Conservation (phyloP, 1,139 yeast genomes). For the Taphrina wiesneri region DNA sequence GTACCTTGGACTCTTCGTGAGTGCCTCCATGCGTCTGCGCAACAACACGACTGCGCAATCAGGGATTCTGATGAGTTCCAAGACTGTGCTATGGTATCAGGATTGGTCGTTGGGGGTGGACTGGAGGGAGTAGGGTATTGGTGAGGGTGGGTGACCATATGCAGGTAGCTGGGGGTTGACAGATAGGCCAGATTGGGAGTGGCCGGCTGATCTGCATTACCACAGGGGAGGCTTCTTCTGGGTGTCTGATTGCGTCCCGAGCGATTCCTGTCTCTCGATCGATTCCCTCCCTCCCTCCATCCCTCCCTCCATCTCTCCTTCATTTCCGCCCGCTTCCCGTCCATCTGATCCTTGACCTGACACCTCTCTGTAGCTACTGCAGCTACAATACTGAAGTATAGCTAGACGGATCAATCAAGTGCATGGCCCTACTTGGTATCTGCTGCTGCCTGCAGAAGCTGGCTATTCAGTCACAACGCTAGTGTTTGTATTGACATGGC, state of each 20-base stretch:
- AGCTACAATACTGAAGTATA: no score
- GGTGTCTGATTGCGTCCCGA: background rate
- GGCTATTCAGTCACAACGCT: no score
- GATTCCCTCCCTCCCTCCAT: no score
- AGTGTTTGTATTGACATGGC: no score
- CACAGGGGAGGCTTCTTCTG: no score
- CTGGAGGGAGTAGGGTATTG: background rate
- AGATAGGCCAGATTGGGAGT: background rate
- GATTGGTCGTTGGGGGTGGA: no score
- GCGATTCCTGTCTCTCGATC: background rate
- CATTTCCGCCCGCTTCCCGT: background rate
- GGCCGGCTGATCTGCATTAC: background rate
- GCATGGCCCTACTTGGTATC: no score
- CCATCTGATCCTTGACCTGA: no score
- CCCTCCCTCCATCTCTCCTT: background rate
- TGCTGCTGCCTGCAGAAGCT: no score
- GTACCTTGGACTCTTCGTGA: slow-evolving; percentile 13
- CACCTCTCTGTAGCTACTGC: no score
- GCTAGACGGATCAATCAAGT: no score
- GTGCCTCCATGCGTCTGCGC: background rate
- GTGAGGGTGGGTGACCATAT: background rate
- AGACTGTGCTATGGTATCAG: background rate
- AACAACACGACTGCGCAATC: no score
- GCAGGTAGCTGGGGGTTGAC: background rate
- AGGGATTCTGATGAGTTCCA: background rate